Base-by-base conservation (phyloP, 148 eudicot genomes). In the Cornus florida region DNA sequence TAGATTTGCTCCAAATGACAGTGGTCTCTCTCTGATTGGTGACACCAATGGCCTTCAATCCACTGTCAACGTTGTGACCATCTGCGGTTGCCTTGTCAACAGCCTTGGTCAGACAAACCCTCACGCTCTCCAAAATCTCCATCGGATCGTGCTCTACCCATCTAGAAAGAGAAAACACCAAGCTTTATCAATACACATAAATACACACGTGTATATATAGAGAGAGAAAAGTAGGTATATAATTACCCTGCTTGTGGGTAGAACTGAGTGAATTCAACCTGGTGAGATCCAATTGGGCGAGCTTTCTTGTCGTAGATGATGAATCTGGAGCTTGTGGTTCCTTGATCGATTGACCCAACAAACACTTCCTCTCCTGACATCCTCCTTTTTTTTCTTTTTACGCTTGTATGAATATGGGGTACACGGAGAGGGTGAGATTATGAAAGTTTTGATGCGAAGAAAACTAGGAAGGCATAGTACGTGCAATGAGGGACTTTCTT, bases 141-240 rank as follows among this genome's bases (percentile, higher is more conserved):
- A 94, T 81, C n/a, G 99, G 99, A 88, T 94, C 91, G 81, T 97
- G 98, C 81, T 97, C 99, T 72, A 97, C 98, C 99, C 99, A 97
- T 79, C 99, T 97, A 75, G 17, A 64, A 59, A 50, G 7, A 13
- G 67, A 67, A 70, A 43, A 64, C 80, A 53, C 68, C 48, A n/a
- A 82, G 57, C 69, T 72, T 59, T 50, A 38, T 73, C 75, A 80
- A 80, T 75, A 60, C 6, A 7, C 17, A 56, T 67, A 77, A 46
- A 65, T 64, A 33, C 19, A 23, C 24, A 28, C n/a, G n/a, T 56
- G 1, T 56, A 10, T 28, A 65, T 6, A 69, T 35, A 76, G 23
- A 73, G 12, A 69, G 20, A 31, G 38, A n/a, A 50, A 43, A 31
- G 67, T 69, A 69, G 3, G 46, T 69, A 32, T 69, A 6, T 13